Conservation (phyloP, 2,329 filamentous ascomycete species). For the Didymella arachidicola region DNA sequence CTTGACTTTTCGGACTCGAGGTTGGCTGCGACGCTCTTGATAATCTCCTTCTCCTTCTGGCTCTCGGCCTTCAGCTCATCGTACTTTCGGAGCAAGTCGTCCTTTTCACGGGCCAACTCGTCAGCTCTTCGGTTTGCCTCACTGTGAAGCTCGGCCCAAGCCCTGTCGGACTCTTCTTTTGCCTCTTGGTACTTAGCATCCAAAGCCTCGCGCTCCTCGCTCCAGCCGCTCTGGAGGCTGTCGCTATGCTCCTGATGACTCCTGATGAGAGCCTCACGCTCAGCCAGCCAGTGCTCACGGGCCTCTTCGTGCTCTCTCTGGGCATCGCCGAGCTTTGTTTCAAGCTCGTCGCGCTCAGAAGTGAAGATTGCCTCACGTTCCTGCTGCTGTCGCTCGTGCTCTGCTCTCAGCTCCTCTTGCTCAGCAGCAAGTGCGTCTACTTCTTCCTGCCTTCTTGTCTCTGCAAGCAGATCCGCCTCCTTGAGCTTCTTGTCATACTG, state of each 20-base stretch:
- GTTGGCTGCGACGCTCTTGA: constrained; percentile 50
- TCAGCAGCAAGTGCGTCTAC: constrained; percentile 46
- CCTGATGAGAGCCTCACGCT: constrained; percentile 48
- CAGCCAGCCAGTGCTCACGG: constrained; percentile 58
- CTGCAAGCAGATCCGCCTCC: constrained; percentile 58
- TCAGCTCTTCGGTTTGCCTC: constrained; percentile 47
- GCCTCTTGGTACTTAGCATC: constrained; percentile 46
- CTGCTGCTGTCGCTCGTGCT: constrained; percentile 45
- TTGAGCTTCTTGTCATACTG: constrained; percentile 54
- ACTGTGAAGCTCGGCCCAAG: constrained; percentile 53
- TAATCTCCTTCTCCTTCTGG: constrained; percentile 49
- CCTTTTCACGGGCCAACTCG: constrained; percentile 45
- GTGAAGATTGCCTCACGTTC: constrained; percentile 55
- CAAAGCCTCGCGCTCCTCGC: constrained; percentile 60
- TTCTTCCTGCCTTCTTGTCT: constrained; percentile 57
- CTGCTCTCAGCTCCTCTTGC: constrained; percentile 46
- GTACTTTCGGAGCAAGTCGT: constrained; percentile 45
- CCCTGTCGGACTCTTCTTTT: constrained; percentile 56
- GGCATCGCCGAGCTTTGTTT: constrained; percentile 48
- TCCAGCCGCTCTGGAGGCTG: constrained; percentile 59
- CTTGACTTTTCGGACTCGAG: constrained; percentile 53
- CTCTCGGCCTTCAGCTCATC: constrained; percentile 44
- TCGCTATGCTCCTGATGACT: constrained; percentile 60
- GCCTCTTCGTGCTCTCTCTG: constrained; percentile 56
- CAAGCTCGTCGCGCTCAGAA: constrained; percentile 53